Percentiles rank a stretch among this genome's conserved stretches.
Conservation (phyloP, 2,329 filamentous ascomycete genomes). For the Fusarium secorum region DNA sequence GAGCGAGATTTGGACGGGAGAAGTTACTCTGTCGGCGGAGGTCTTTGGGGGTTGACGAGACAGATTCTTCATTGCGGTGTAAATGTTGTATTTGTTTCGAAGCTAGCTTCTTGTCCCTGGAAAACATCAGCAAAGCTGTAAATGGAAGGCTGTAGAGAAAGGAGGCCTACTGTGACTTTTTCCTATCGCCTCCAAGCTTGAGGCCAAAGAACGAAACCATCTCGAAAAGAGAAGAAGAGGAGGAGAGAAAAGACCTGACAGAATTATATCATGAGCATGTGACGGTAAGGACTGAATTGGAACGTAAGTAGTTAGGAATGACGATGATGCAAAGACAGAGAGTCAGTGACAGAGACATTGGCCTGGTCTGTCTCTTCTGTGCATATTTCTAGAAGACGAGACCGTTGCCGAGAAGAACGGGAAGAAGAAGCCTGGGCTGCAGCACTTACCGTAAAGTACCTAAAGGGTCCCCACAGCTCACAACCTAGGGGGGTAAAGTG, state of each 20-base stretch:
- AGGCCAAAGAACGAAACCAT: slow-evolving; percentile 69
- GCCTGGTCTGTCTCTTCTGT: slow-evolving; percentile 5
- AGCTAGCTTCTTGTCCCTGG: slow-evolving; percentile 37
- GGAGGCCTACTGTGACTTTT: slow-evolving; percentile 58
- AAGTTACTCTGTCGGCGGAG: slow-evolving; percentile 48
- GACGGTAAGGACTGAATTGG: background rate
- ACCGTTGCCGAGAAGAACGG: slow-evolving; percentile 21
- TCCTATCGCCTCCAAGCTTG: slow-evolving; percentile 64
- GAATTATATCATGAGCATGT: slow-evolving; percentile 25
- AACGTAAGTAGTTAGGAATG: background rate
- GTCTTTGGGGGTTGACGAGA: slow-evolving; percentile 15
- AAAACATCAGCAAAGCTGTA: no score
- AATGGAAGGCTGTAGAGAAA: no score
- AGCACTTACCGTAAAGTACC: slow-evolving; percentile 29
- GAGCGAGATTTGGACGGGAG: slow-evolving; percentile 48
- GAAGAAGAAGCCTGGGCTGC: background rate
- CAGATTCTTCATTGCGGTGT: slow-evolving; percentile 8
- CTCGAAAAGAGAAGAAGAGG: slow-evolving; percentile 1
- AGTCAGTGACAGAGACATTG: background rate
- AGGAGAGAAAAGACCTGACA: background rate
- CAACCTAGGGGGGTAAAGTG: slow-evolving; percentile 2
- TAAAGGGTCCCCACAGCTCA: slow-evolving; percentile 14
- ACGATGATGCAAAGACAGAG: slow-evolving; percentile 11
- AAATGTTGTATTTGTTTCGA: slow-evolving; percentile 25
- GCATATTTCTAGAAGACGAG: slow-evolving; percentile 30